phyloP scores from a whole-genome alignment of 495 filamentous ascomycete species.

The Lepraria neglecta region DNA sequence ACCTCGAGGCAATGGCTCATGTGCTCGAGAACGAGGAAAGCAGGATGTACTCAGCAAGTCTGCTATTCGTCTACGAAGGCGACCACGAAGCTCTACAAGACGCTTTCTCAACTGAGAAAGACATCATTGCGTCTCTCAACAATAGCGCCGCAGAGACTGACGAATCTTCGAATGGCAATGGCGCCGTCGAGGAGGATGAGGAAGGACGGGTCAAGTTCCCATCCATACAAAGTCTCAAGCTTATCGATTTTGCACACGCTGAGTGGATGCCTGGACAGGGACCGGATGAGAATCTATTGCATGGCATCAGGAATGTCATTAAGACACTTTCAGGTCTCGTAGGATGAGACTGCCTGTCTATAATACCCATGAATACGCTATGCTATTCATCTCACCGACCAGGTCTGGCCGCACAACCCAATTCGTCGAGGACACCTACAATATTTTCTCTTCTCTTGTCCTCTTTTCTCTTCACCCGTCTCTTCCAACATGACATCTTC shows the following conservation, averaged over 20 bases:
- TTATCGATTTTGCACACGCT: conserved; percentile 98
- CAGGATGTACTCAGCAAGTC: conserved; percentile 87
- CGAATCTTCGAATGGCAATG: conserved; percentile 17
- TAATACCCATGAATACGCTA: too few species aligned
- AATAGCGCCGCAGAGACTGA: neutral
- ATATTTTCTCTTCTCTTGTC: too few species aligned
- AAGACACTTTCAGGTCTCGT: conserved; percentile 62
- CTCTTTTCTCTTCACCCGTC: too few species aligned
- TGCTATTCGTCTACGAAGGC: conserved; percentile 90
- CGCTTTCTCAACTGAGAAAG: conserved; percentile 58
- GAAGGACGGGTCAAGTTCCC: conserved; percentile 62
- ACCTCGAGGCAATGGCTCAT: conserved; percentile 57
- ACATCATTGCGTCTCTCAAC: conserved; percentile 19
- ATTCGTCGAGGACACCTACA: neutral
- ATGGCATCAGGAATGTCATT: conserved; percentile 66
- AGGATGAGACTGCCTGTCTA: conserved; percentile 1
- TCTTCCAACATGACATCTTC: too few species aligned
- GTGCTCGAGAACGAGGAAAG: conserved; percentile 71
- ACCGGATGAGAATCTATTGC: conserved; percentile 77
- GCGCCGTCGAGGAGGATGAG: conserved; percentile 50
- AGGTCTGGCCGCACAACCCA: neutral
- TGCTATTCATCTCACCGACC: too few species aligned
- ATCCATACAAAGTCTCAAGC: conserved; percentile 70
- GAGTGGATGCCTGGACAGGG: conserved; percentile 77
- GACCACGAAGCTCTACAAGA: conserved; percentile 61